Conservation (phyloP, 306 rosid genomes). For the Boehmeria nivea region DNA sequence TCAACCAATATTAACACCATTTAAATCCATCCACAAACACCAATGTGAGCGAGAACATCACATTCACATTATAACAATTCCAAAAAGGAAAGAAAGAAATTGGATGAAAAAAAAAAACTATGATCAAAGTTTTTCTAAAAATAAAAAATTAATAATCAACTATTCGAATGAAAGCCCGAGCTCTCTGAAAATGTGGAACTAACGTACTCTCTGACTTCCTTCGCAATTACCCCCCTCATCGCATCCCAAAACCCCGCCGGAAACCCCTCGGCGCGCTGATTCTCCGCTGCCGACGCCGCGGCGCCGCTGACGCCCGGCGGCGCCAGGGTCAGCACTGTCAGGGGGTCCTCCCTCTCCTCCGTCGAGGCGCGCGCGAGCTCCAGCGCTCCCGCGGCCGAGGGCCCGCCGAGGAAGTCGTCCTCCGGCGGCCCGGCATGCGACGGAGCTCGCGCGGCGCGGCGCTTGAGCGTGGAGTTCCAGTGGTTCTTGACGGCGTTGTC, state of each 20-base stretch:
- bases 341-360: conserved; percentile 56
- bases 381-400: too few species aligned
- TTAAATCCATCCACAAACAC: too few species aligned
- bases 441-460: conserved; percentile 47
- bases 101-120: neutral
- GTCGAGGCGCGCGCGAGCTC: neutral
- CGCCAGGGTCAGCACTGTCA: conserved; percentile 88
- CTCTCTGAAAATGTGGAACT: conserved; percentile 54
- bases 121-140: neutral
- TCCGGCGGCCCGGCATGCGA: neutral
- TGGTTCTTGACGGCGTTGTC: conserved; percentile 95
- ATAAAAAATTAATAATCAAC: neutral
- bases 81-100: neutral
- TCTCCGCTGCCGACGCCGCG: neutral
- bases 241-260: conserved; percentile 77
- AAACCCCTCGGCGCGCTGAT: conserved; percentile 29
- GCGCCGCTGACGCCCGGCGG: conserved; percentile 71
- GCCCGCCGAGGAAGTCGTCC: too few species aligned
- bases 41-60: neutral
- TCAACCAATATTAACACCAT: conserved; percentile 10
- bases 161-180: conserved; percentile 38
- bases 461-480: conserved; percentile 94
- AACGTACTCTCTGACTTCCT: conserved; percentile 81
- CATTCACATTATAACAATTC: neutral
- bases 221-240: conserved; percentile 81